These are phyloP conservation scores for Nicotiana paniculata DNA, from an alignment of 257 asterid species.

Conservation along the genomic window DNA sequence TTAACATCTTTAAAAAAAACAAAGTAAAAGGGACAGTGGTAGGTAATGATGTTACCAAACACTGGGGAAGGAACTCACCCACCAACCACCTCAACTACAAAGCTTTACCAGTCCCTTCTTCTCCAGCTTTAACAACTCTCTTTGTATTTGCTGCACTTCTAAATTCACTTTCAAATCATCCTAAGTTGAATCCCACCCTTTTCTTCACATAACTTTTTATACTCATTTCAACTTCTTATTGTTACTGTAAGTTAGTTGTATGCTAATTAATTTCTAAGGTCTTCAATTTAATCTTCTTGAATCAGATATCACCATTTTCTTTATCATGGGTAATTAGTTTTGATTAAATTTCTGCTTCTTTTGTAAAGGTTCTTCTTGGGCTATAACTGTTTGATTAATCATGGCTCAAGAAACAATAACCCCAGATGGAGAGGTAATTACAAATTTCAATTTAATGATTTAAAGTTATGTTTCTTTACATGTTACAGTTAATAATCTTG, in stretches of 20 bases:
- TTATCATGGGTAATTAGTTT: too few species aligned
- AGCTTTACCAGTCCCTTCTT: background rate
- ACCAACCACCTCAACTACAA: background rate
- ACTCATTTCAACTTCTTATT: background rate
- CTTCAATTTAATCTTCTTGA: too few species aligned
- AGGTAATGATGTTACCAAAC: background rate
- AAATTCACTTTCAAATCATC: background rate
- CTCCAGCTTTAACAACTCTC: background rate
- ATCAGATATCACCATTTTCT: too few species aligned
- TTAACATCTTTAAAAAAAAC: too few species aligned
- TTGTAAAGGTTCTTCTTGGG: background rate
- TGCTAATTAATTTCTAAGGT: too few species aligned
- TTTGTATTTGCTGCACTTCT: background rate
- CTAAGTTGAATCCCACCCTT: background rate
- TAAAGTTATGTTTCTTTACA: background rate
- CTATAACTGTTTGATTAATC: conserved; percentile 13
- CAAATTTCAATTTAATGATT: background rate
- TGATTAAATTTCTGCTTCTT: too few species aligned
- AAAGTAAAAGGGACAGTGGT: background rate
- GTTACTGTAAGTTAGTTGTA: background rate
- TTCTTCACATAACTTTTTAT: background rate
- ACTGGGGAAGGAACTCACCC: background rate
- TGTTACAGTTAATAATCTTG: background rate
- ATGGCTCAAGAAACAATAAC: conserved; percentile 42
- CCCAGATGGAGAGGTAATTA: conserved; percentile 53